phyloP scores from a whole-genome alignment of 306 rosid species.

The Hippophae rhamnoides region DNA sequence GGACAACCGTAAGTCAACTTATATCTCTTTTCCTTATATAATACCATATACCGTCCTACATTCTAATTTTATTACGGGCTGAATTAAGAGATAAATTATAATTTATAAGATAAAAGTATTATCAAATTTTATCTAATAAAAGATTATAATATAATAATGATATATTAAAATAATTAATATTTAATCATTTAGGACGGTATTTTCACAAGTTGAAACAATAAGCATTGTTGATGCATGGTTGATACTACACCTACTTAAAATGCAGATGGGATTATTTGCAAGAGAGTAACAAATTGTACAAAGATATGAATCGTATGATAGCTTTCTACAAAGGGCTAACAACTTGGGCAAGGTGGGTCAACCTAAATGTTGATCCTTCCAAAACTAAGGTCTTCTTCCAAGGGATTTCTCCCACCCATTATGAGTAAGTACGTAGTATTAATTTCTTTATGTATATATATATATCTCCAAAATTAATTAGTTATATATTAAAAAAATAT shows the following conservation, averaged over 20 bases:
- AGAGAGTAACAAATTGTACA: slow-evolving; percentile 39
- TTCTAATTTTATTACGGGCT: neutral
- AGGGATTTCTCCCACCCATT: slow-evolving; percentile 90
- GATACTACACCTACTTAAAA: neutral
- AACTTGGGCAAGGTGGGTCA: slow-evolving; percentile 86
- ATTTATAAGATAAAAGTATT: too few species aligned
- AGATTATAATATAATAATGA: too few species aligned
- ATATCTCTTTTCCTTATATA: neutral
- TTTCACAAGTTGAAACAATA: too few species aligned
- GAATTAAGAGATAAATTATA: too few species aligned
- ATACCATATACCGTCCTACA: too few species aligned
- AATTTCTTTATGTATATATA: neutral
- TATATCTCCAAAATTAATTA: too few species aligned
- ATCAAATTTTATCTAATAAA: too few species aligned
- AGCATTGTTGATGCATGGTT: too few species aligned
- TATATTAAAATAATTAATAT: too few species aligned
- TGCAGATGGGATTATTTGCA: slow-evolving; percentile 72
- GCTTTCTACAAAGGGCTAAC: slow-evolving; percentile 72
- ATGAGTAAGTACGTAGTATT: slow-evolving; percentile 40
- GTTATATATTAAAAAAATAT: too few species aligned
- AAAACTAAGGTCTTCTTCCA: slow-evolving; percentile 79
- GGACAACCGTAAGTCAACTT: slow-evolving; percentile 58
- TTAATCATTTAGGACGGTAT: too few species aligned
- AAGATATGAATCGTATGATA: slow-evolving; percentile 73
- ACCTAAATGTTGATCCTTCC: slow-evolving; percentile 48